Percentiles rank a stretch among this genome's conserved stretches.
Conservation (phyloP, 495 filamentous ascomycete species). For the Annulohypoxylon stygium region DNA sequence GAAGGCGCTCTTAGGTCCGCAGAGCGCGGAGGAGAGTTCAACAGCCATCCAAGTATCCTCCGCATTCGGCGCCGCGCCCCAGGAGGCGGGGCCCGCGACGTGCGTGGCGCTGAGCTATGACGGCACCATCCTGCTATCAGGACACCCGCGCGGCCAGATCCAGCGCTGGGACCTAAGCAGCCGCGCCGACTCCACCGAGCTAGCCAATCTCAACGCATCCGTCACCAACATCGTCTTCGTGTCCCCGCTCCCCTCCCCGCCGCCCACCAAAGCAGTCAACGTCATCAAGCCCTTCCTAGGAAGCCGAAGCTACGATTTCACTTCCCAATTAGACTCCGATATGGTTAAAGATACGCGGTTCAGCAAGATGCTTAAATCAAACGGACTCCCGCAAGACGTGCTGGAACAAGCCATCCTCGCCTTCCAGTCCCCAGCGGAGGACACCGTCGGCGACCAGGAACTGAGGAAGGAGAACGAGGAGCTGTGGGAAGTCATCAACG, state of each 20-base stretch:
- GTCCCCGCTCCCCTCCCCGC: conserved; percentile 67
- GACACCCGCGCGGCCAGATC: conserved; percentile 85
- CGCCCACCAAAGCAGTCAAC: conserved; percentile 65
- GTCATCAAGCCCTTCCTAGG: conserved; percentile 81
- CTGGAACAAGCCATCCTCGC: conserved; percentile 56
- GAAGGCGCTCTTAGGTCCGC: conserved; percentile 68
- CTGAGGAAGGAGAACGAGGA: conserved; percentile 64
- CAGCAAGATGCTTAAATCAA: conserved; percentile 54
- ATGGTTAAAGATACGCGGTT: conserved; percentile 54
- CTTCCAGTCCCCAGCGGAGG: conserved; percentile 52
- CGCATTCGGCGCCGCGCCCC: conserved; percentile 72
- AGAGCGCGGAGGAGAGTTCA: conserved; percentile 63
- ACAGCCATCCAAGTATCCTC: conserved; percentile 68
- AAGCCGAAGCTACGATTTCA: conserved; percentile 76
- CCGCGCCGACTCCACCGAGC: conserved; percentile 68
- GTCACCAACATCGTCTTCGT: conserved; percentile 83
- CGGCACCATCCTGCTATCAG: conserved; percentile 81
- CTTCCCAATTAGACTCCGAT: conserved; percentile 69
- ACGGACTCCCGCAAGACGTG: conserved; percentile 54
- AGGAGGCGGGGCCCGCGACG: conserved; percentile 71
- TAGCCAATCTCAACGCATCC: conserved; percentile 78
- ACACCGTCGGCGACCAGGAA: conserved; percentile 55
- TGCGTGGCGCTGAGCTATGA: conserved; percentile 82
- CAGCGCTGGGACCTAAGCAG: conserved; percentile 81
- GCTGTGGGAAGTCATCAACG: conserved; percentile 65